Percentiles rank a stretch among this genome's conserved stretches.
Evolutionary conservation across 1,284 basidiomycete genomes (phyloP).

Genomic region (Blastosporella zonata): DNA sequence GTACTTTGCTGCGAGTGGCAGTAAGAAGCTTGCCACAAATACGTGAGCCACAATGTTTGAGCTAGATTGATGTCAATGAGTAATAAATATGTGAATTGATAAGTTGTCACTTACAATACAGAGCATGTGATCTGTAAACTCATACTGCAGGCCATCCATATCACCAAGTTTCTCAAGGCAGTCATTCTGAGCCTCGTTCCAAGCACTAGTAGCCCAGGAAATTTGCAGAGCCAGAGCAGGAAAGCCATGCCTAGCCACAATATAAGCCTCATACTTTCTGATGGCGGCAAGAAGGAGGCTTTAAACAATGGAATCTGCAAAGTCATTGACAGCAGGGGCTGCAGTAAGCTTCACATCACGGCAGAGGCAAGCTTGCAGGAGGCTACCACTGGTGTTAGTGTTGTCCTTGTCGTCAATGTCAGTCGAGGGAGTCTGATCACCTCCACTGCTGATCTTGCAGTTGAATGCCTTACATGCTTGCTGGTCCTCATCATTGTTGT

Average conservation of each 20-base stretch:
- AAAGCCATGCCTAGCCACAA: neutral
- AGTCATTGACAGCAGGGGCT: neutral
- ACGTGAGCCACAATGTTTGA: slow-evolving; percentile 12
- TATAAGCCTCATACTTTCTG: neutral
- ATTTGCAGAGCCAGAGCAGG: neutral
- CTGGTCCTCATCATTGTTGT: neutral
- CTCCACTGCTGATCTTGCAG: too few species aligned
- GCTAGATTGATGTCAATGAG: neutral
- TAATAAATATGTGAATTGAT: neutral
- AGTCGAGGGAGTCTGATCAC: neutral
- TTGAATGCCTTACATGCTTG: neutral
- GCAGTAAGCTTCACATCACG: neutral
- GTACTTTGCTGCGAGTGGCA: slow-evolving; percentile 2
- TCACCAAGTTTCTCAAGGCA: neutral
- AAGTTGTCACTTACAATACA: neutral
- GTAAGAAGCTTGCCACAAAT: slow-evolving; percentile 12
- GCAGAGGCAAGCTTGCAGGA: neutral
- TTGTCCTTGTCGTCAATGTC: too few species aligned
- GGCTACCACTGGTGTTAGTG: neutral
- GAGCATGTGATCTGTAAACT: neutral
- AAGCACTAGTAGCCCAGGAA: neutral
- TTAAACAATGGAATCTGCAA: neutral
- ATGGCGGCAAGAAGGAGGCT: neutral
- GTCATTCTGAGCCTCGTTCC: neutral
- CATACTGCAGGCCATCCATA: neutral